phyloP scores from a whole-genome alignment of 2,329 filamentous ascomycete genomes.

The Ophiostoma ulmi region DNA sequence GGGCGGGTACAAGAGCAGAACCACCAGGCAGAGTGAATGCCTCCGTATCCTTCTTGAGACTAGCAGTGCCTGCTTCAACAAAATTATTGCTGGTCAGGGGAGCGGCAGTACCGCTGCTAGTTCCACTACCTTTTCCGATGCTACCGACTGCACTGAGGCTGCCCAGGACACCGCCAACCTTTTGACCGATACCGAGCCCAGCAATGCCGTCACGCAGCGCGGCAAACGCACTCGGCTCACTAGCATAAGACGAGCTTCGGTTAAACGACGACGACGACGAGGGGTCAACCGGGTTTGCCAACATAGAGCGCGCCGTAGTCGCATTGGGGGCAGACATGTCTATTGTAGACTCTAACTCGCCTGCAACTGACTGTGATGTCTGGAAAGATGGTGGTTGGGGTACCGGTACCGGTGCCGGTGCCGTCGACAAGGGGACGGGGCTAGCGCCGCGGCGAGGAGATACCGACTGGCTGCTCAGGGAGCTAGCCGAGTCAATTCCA shows the following conservation, averaged over 20 bases:
- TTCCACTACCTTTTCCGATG: slow-evolving; percentile 25
- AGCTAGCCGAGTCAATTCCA: not conserved
- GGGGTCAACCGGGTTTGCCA: slow-evolving; percentile 22
- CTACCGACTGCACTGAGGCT: slow-evolving; percentile 24
- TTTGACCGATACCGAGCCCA: slow-evolving; percentile 27
- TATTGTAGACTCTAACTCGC: slow-evolving; percentile 20
- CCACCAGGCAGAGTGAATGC: not conserved
- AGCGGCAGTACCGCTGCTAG: not conserved
- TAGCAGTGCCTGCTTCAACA: not conserved
- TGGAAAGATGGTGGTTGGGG: slow-evolving; percentile 33
- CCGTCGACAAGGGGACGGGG: slow-evolving; percentile 33
- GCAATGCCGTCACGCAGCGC: slow-evolving; percentile 28
- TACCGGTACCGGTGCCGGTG: slow-evolving; percentile 27
- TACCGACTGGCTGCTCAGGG: slow-evolving; percentile 26
- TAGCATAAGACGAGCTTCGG: slow-evolving; percentile 24
- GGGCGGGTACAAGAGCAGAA: not conserved
- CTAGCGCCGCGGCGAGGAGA: slow-evolving; percentile 34
- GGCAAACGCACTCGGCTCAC: slow-evolving; percentile 27
- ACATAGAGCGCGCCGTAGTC: slow-evolving; percentile 24
- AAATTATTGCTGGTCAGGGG: not conserved
- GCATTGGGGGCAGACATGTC: slow-evolving; percentile 12
- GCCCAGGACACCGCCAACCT: slow-evolving; percentile 28
- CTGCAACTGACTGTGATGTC: slow-evolving; percentile 24
- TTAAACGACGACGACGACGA: slow-evolving; percentile 18
- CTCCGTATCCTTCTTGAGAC: not conserved